These are phyloP conservation scores for Lentinula boryana DNA, from an alignment of 768 basidiomycete genomes.

Conservation along the genomic window DNA sequence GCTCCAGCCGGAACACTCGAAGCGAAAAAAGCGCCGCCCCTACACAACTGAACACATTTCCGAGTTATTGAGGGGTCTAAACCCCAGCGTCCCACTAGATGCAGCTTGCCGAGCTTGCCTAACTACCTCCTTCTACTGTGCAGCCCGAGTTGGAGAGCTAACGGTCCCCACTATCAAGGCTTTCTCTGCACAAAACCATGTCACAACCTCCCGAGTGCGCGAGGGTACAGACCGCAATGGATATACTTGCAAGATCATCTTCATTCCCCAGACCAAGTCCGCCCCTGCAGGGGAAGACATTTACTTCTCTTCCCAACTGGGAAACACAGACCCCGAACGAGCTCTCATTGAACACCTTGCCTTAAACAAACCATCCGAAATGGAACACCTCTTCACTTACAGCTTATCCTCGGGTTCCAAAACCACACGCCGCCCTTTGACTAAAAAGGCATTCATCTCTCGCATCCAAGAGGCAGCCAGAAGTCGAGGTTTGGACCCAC, in stretches of 20 bases:
- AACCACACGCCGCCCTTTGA: no score
- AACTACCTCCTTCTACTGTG: slow-evolving; percentile 29
- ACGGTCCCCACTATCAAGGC: slow-evolving; percentile 22
- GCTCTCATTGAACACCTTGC: no score
- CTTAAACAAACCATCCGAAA: no score
- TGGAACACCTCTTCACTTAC: no score
- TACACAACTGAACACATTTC: slow-evolving; percentile 12
- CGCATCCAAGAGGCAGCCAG: no score
- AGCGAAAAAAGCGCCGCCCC: slow-evolving; percentile 21
- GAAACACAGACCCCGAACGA: no score
- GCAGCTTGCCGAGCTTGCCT: slow-evolving; percentile 30
- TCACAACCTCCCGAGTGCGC: slow-evolving; percentile 19
- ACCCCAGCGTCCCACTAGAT: slow-evolving; percentile 22
- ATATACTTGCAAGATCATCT: slow-evolving; percentile 16
- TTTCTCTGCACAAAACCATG: slow-evolving; percentile 23
- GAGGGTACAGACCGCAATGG: slow-evolving; percentile 17
- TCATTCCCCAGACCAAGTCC: slow-evolving; percentile 21
- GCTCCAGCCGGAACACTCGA: slow-evolving; percentile 23
- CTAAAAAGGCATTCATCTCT: no score
- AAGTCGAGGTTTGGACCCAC: no score
- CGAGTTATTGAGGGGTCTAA: slow-evolving; percentile 9
- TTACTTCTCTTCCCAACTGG: no score
- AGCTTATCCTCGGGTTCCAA: no score
- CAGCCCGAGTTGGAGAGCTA: slow-evolving; percentile 29
- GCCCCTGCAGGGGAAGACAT: no score